Percentiles rank a stretch among this genome's conserved stretches.
phyloP scores from a whole-genome alignment of 2,329 filamentous ascomycete genomes.

The Exophiala spinifera region DNA sequence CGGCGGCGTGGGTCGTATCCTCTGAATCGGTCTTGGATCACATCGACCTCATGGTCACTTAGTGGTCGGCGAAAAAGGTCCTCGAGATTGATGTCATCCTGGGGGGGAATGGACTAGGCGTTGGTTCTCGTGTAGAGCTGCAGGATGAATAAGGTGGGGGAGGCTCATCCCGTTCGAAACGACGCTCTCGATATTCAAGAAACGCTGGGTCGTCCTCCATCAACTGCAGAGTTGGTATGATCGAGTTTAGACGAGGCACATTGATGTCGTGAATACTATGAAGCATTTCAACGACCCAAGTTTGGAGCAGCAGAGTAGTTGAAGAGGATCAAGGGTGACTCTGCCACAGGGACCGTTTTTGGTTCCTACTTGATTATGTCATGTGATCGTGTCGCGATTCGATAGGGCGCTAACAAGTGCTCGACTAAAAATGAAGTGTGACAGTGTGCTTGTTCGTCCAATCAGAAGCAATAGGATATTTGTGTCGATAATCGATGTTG shows the following conservation, averaged over 20 bases:
- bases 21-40: neutral
- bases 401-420: too few relatives aligned
- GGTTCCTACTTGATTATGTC: too few relatives aligned
- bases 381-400: too few relatives aligned
- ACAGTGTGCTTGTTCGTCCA: too few relatives aligned
- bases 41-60: constrained; percentile 4
- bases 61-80: constrained; percentile 9
- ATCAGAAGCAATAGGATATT: too few relatives aligned
- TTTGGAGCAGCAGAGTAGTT: neutral
- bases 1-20: neutral
- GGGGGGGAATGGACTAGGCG: neutral
- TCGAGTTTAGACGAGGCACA: constrained; percentile 7
- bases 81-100: constrained; percentile 1
- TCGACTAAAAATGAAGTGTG: too few relatives aligned
- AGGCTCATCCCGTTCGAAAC: constrained; percentile 8
- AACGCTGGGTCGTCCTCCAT: constrained; percentile 8
- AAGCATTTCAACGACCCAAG: neutral
- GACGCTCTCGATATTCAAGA: constrained; percentile 2
- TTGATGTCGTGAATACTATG: constrained; percentile 5
- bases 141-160: constrained; percentile 2
- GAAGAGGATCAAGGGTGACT: too few relatives aligned
- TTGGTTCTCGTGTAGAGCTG: constrained; percentile 2
- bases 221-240: constrained; percentile 8
- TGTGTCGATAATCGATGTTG: too few relatives aligned
- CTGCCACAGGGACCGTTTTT: too few relatives aligned